phyloP scores from a whole-genome alignment of 2,329 filamentous ascomycete genomes.

The Alternaria arborescens region DNA sequence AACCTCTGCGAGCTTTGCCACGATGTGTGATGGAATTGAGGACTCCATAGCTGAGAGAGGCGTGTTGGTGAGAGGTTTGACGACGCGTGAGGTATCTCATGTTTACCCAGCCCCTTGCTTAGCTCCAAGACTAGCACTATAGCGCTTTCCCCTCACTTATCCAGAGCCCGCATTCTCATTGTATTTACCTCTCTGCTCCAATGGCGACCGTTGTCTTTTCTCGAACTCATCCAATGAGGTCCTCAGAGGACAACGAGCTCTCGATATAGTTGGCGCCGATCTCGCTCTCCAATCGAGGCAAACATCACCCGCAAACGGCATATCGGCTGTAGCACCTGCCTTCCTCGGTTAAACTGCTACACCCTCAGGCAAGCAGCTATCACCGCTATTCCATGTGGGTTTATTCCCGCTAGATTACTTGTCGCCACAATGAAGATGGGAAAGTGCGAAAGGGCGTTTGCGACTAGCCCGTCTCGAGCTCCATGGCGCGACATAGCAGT shows the following conservation, averaged over 20 bases:
- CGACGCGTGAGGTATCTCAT: background rate
- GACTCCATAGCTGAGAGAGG: background rate
- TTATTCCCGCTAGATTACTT: conserved; percentile 7
- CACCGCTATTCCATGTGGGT: conserved; percentile 5
- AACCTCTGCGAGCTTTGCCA: background rate
- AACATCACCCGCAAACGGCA: background rate
- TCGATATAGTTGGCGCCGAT: background rate
- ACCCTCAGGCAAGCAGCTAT: background rate
- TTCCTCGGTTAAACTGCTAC: conserved; percentile 11
- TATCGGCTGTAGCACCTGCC: conserved; percentile 4
- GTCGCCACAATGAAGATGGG: conserved; percentile 8
- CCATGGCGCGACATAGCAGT: conserved; percentile 1
- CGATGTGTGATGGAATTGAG: background rate
- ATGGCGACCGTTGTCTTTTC: background rate
- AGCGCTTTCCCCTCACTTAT: conserved; percentile 1
- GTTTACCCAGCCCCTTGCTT: background rate
- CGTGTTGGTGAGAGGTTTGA: background rate
- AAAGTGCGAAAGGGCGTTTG: conserved; percentile 7
- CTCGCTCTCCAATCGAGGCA: background rate
- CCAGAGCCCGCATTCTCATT: background rate
- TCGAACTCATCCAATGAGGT: background rate
- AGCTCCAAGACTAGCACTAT: background rate
- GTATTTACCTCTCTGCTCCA: background rate
- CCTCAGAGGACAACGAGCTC: background rate
- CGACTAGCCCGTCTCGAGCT: conserved; percentile 9